A percentile compares a stretch with the other conserved stretches of the same genome.
These are phyloP conservation scores for Ceratobasidium sp. DNA, from an alignment of 1,284 basidiomycete species.

Conservation along the genomic window DNA sequence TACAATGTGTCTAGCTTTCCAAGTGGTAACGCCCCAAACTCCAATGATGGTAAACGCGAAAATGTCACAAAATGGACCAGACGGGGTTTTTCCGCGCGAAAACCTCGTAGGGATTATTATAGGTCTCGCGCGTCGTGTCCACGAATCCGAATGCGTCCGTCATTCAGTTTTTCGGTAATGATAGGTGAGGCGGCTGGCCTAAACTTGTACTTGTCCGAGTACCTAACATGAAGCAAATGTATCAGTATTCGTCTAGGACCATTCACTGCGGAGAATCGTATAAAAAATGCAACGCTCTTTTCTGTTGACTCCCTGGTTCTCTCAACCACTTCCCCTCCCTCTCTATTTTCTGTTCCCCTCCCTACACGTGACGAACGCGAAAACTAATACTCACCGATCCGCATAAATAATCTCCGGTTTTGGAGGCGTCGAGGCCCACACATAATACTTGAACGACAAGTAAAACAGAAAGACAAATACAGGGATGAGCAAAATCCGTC, in stretches of 20 bases:
- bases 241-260: neutral
- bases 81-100: no score
- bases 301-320: neutral
- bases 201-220: slow-evolving; percentile 74
- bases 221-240: slow-evolving; percentile 59
- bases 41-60: no score
- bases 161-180: slow-evolving; percentile 71
- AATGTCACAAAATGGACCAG: no score
- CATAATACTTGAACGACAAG: slow-evolving; percentile 56
- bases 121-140: slow-evolving; percentile 59
- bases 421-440: slow-evolving; percentile 55
- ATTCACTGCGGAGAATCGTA: no score
- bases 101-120: neutral
- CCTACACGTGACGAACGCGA: no score
- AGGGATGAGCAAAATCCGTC: slow-evolving; percentile 63
- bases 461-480: slow-evolving; percentile 63
- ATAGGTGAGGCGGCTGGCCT: slow-evolving; percentile 77
- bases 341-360: no score
- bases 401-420: slow-evolving; percentile 64
- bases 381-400: slow-evolving; percentile 61
- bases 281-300: no score
- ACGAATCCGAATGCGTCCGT: slow-evolving; percentile 68
- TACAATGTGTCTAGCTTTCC: no score
- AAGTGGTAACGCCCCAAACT: no score
- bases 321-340: neutral